phyloP scores from a whole-genome alignment of 192 early-diverging fungal genomes.

The Entomortierella beljakovae region DNA sequence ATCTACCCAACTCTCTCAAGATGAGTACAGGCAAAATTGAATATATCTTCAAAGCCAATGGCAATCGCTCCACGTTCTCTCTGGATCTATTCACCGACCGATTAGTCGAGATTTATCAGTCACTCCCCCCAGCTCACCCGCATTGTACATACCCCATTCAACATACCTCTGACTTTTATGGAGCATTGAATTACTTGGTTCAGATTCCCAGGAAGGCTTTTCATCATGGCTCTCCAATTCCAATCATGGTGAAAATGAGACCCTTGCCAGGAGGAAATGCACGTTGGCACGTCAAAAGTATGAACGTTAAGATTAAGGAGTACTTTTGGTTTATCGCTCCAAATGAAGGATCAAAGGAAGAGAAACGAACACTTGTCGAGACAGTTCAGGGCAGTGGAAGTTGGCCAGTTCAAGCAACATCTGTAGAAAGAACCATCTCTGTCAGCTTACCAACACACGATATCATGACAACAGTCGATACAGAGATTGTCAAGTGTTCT shows the following conservation, averaged over 20 bases:
- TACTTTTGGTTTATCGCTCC: slow-evolving; percentile 53
- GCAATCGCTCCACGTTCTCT: slow-evolving; percentile 30
- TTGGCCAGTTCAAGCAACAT: slow-evolving; percentile 38
- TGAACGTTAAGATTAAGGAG: slow-evolving; percentile 45
- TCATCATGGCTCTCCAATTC: slow-evolving; percentile 34
- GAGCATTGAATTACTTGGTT: slow-evolving; percentile 37
- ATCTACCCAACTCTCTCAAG: slow-evolving; percentile 40
- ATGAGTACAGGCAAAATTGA: slow-evolving; percentile 44
- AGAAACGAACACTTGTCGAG: slow-evolving; percentile 39
- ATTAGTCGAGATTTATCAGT: slow-evolving; percentile 46
- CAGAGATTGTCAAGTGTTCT: slow-evolving; percentile 40
- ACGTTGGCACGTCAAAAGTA: slow-evolving; percentile 34
- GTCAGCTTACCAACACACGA: slow-evolving; percentile 25
- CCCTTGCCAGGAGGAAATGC: slow-evolving; percentile 15
- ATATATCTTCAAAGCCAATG: slow-evolving; percentile 32
- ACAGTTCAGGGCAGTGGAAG: slow-evolving; percentile 21
- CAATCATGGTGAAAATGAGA: slow-evolving; percentile 27
- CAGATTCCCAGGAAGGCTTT: slow-evolving; percentile 41
- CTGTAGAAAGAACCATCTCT: slow-evolving; percentile 32
- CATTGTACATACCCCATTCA: slow-evolving; percentile 41
- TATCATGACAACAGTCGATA: slow-evolving; percentile 38
- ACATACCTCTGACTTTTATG: slow-evolving; percentile 27
- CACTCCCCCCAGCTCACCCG: slow-evolving; percentile 35
- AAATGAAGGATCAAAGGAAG: slow-evolving; percentile 22
- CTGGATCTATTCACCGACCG: slow-evolving; percentile 13